Evolutionary conservation across 305 asterid genomes (phyloP).

Genomic region (Solanum hybrid): DNA sequence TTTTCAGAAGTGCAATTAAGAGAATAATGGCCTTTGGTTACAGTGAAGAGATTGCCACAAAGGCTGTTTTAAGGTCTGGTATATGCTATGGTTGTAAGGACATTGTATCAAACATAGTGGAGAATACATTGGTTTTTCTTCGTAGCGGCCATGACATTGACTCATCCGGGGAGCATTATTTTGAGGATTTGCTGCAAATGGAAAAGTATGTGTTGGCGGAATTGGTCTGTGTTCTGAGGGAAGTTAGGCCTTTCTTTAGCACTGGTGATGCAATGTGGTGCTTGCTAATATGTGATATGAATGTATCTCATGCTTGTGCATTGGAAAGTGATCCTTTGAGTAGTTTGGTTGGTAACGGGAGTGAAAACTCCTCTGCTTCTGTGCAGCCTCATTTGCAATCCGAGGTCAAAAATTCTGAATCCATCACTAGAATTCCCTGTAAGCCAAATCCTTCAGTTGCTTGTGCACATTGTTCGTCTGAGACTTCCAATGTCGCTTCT

Average conservation of each 20-base stretch:
- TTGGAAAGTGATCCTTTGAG: slow-evolving; percentile 56
- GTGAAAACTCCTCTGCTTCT: slow-evolving; percentile 27
- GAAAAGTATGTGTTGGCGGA: slow-evolving; percentile 82
- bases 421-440: slow-evolving; percentile 26
- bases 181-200: slow-evolving; percentile 77
- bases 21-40: slow-evolving; percentile 64
- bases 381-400: slow-evolving; percentile 23
- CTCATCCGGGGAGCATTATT: slow-evolving; percentile 51
- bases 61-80: slow-evolving; percentile 80
- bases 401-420: slow-evolving; percentile 32
- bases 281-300: slow-evolving; percentile 83
- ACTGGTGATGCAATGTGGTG: slow-evolving; percentile 99
- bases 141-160: slow-evolving; percentile 51
- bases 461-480: slow-evolving; percentile 32
- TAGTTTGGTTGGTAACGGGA: slow-evolving; percentile 32
- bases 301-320: slow-evolving; percentile 78
- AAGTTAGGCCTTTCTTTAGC: slow-evolving; percentile 79
- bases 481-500: slow-evolving; percentile 21
- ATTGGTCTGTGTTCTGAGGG: slow-evolving; percentile 72
- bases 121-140: slow-evolving; percentile 62
- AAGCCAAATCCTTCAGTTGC: slow-evolving; percentile 34
- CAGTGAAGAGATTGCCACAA: slow-evolving; percentile 53
- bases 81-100: slow-evolving; percentile 88
- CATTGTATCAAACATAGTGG: slow-evolving; percentile 78
- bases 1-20: slow-evolving; percentile 71